Evolutionary conservation across 2,329 filamentous ascomycete genomes (phyloP).

Genomic region (Ramichloridium luteum): DNA sequence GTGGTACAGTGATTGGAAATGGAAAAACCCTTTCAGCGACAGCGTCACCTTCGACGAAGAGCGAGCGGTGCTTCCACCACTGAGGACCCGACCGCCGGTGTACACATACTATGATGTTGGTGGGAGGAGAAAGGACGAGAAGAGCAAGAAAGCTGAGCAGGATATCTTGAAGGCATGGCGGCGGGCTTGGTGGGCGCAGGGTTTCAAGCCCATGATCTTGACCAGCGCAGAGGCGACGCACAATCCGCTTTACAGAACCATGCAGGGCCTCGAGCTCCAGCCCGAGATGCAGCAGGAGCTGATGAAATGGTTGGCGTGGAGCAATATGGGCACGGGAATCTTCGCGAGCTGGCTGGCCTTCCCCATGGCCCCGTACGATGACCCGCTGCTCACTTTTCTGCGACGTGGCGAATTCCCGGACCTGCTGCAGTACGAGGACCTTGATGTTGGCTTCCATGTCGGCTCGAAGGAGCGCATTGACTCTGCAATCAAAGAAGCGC

Average conservation of each 20-base stretch:
- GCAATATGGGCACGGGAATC: constrained; percentile 74
- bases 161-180: constrained; percentile 76
- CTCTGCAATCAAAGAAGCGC: constrained; percentile 29
- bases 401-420: constrained; percentile 62
- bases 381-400: constrained; percentile 58
- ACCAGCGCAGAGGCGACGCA: constrained; percentile 68
- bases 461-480: constrained; percentile 47
- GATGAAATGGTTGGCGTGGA: constrained; percentile 85
- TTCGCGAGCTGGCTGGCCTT: constrained; percentile 68
- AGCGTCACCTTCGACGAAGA: constrained; percentile 69
- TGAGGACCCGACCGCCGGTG: constrained; percentile 56
- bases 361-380: constrained; percentile 68
- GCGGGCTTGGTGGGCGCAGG: constrained; percentile 88
- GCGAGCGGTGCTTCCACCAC: constrained; percentile 67
- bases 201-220: constrained; percentile 75
- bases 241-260: constrained; percentile 63
- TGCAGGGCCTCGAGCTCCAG: constrained; percentile 54
- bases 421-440: constrained; percentile 60
- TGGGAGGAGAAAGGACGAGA: constrained; percentile 45
- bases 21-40: constrained; percentile 81
- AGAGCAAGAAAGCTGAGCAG: constrained; percentile 59
- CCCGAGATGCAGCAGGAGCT: constrained; percentile 54
- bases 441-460: constrained; percentile 61
- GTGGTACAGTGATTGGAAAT: constrained; percentile 85
- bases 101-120: constrained; percentile 85